Conservation (phyloP, 495 filamentous ascomycete genomes). For the Tuber melanosporum region DNA sequence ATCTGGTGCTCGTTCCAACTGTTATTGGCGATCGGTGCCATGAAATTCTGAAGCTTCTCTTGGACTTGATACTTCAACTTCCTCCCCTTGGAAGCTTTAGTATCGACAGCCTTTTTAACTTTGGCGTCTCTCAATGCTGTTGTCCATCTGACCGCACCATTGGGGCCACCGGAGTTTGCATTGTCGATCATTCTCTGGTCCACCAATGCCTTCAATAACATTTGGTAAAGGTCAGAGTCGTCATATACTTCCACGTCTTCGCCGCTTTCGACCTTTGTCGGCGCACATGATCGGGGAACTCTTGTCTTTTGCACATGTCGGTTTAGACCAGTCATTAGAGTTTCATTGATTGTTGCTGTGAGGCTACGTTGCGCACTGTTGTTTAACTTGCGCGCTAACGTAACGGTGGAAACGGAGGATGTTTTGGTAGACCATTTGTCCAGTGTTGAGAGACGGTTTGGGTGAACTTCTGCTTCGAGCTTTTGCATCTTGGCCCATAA, state of each 20-base stretch:
- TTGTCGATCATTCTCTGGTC: constrained; percentile 65
- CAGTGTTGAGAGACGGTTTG: constrained; percentile 52
- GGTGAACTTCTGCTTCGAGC: constrained; percentile 52
- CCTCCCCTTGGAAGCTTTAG: constrained; percentile 88
- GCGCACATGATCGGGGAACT: constrained; percentile 65
- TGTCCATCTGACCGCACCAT: constrained; percentile 42
- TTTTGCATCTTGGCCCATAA: constrained; percentile 69
- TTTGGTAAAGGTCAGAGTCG: constrained; percentile 88
- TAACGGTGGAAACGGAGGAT: constrained; percentile 46
- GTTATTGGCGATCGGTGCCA: constrained; percentile 73
- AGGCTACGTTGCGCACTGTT: constrained; percentile 55
- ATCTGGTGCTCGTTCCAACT: constrained; percentile 50
- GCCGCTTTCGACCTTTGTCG: constrained; percentile 54
- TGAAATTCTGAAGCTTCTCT: constrained; percentile 96
- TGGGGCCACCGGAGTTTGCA: constrained; percentile 46
- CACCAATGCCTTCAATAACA: constrained; percentile 83
- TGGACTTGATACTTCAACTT: constrained; percentile 91
- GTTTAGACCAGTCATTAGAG: constrained; percentile 59
- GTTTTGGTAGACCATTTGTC: constrained; percentile 65
- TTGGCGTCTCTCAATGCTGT: constrained; percentile 74
- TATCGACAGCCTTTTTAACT: constrained; percentile 80
- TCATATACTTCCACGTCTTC: constrained; percentile 60
- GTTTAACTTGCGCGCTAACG: constrained; percentile 51
- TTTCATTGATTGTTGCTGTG: constrained; percentile 64
- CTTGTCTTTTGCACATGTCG: constrained; percentile 62